A percentile compares a stretch with the other conserved stretches of the same genome.
phyloP scores from a whole-genome alignment of 2,329 filamentous ascomycete genomes.

The Chrysosporium queenslandicum region DNA sequence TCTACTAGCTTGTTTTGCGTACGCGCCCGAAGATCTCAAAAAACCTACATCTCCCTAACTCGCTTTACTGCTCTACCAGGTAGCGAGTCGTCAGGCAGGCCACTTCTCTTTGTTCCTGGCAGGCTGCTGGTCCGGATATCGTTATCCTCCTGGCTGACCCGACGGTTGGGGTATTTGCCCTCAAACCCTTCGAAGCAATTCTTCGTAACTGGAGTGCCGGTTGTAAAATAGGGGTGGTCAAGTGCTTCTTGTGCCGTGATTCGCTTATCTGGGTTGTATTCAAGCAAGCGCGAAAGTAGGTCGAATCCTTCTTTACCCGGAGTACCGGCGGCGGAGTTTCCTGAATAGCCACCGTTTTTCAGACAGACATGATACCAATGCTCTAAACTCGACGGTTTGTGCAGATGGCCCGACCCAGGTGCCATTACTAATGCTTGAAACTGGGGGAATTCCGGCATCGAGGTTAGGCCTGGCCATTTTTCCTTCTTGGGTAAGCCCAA shows the following conservation, averaged over 20 bases:
- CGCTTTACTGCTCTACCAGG: constrained; percentile 47
- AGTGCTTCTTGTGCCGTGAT: constrained; percentile 80
- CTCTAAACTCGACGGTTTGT: constrained; percentile 53
- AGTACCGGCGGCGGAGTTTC: constrained; percentile 42
- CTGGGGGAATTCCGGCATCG: constrained; percentile 79
- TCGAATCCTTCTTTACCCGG: constrained; percentile 70
- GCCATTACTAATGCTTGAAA: constrained; percentile 45
- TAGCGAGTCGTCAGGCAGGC: constrained; percentile 71
- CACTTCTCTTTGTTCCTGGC: constrained; percentile 82
- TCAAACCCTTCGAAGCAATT: constrained; percentile 90
- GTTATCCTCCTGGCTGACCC: constrained; percentile 90
- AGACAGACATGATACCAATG: constrained; percentile 70
- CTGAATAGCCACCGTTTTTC: constrained; percentile 44
- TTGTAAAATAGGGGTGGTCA: constrained; percentile 80
- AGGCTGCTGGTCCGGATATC: constrained; percentile 86
- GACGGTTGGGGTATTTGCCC: constrained; percentile 76
- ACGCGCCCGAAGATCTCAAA: no score
- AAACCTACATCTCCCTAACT: constrained; percentile 38
- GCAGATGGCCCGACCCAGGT: constrained; percentile 40
- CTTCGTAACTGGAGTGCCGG: constrained; percentile 55
- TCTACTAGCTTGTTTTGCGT: no score
- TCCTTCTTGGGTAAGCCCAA: constrained; percentile 84
- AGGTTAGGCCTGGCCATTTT: constrained; percentile 70
- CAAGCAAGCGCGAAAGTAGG: constrained; percentile 68
- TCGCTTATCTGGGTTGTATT: constrained; percentile 85